Conservation (phyloP, 306 rosid species). For the Dalbergia cochinchinensis region DNA sequence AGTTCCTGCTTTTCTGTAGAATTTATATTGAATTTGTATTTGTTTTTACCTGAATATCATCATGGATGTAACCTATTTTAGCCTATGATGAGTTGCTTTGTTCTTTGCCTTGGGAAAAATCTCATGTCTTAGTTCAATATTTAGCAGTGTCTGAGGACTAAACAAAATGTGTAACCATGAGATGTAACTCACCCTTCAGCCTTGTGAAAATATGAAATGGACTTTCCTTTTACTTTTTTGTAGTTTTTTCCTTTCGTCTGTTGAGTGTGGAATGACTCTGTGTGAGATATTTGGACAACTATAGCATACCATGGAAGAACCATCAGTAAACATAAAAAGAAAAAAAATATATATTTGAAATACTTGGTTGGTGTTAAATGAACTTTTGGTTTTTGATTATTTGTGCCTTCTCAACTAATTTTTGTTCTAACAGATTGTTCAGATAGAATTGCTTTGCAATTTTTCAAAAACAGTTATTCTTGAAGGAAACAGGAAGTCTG, state of each 20-base stretch:
- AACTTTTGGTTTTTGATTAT: constrained; percentile 6
- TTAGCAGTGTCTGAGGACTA: constrained; percentile 8
- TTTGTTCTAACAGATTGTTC: neutral
- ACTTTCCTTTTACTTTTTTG: neutral
- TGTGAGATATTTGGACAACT: neutral
- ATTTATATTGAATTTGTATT: constrained; percentile 19
- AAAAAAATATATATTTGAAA: neutral
- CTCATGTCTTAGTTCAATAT: neutral
- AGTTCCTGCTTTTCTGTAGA: constrained; percentile 38
- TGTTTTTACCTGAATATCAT: constrained; percentile 8
- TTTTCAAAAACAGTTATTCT: neutral
- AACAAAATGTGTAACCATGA: constrained; percentile 7
- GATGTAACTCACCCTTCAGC: neutral
- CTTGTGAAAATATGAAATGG: neutral
- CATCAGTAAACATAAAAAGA: neutral
- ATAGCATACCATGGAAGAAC: neutral
- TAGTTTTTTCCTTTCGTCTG: constrained; percentile 13
- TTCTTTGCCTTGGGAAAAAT: constrained; percentile 11
- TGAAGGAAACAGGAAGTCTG: neutral
- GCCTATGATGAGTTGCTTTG: neutral
- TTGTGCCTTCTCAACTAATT: constrained; percentile 1
- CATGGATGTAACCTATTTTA: constrained; percentile 8
- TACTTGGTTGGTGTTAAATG: neutral
- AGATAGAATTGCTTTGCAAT: neutral
- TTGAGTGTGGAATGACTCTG: constrained; percentile 8